Conservation (phyloP, 1,284 basidiomycete species). For the Heliocybe sulcata region DNA sequence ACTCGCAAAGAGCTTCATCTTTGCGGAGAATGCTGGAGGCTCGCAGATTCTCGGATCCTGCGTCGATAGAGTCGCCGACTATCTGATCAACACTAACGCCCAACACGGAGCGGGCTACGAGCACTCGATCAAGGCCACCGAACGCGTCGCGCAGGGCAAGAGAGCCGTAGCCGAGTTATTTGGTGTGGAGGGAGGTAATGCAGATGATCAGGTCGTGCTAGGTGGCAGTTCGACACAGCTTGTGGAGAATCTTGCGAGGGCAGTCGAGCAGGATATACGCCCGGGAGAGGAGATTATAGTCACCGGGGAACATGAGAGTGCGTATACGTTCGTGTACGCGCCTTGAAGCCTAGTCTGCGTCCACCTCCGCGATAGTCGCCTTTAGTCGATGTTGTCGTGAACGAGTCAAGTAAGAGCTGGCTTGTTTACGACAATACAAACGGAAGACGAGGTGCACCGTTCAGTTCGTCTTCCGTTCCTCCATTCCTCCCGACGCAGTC, state of each 20-base stretch:
- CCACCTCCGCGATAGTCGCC: too few relatives aligned
- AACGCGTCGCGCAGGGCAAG: slow-evolving; percentile 44
- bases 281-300: slow-evolving; percentile 67
- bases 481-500: slow-evolving; percentile 1
- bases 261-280: slow-evolving; percentile 44
- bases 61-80: slow-evolving; percentile 54
- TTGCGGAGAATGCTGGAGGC: slow-evolving; percentile 75
- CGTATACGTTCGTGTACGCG: slow-evolving; percentile 7
- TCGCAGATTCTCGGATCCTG: slow-evolving; percentile 55
- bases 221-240: slow-evolving; percentile 64
- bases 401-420: too few relatives aligned
- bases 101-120: slow-evolving; percentile 68
- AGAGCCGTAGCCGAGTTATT: slow-evolving; percentile 50
- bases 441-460: too few relatives aligned
- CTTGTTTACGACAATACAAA: too few relatives aligned
- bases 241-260: slow-evolving; percentile 56
- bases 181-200: slow-evolving; percentile 39
- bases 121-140: slow-evolving; percentile 44
- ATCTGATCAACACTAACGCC: slow-evolving; percentile 64
- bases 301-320: slow-evolving; percentile 74
- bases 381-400: too few relatives aligned
- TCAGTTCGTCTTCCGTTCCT: too few relatives aligned
- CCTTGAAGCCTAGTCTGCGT: too few relatives aligned
- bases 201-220: slow-evolving; percentile 57
- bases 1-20: slow-evolving; percentile 55